Evolutionary conservation across 768 basidiomycete genomes (phyloP).

Genomic region (Phanerochaete sordida): DNA sequence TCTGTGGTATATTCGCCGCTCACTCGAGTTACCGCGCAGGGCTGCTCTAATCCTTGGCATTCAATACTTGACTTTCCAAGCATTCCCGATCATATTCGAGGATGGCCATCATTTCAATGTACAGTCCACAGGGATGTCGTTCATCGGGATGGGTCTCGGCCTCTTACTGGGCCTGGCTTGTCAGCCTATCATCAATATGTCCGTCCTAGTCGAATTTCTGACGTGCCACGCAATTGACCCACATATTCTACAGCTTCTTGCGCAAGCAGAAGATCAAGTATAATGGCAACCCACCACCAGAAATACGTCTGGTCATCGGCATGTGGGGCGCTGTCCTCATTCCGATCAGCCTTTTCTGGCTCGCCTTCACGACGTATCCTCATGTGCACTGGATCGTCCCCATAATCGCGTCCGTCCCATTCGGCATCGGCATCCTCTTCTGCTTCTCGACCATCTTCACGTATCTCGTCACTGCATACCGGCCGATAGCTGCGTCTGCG

Average conservation of each 20-base stretch:
- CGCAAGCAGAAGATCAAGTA: constrained; percentile 38
- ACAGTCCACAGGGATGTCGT: constrained; percentile 44
- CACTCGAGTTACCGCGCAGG: constrained; percentile 21
- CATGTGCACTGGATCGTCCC: constrained; percentile 46
- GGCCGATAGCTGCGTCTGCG: constrained; percentile 54
- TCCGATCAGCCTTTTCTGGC: constrained; percentile 43
- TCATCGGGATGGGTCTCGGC: constrained; percentile 48
- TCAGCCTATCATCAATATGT: constrained; percentile 45
- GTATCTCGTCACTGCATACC: constrained; percentile 49
- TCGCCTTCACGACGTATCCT: constrained; percentile 52
- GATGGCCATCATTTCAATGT: constrained; percentile 44
- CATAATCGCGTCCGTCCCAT: constrained; percentile 41
- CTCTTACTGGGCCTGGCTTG: constrained; percentile 37
- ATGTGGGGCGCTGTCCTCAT: constrained; percentile 60
- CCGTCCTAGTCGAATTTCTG: background rate
- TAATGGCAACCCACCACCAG: constrained; percentile 57
- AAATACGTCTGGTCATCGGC: constrained; percentile 62
- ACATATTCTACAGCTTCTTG: background rate
- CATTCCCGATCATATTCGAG: constrained; percentile 46
- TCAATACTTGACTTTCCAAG: constrained; percentile 49
- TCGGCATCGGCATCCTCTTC: constrained; percentile 55
- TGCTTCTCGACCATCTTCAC: constrained; percentile 70
- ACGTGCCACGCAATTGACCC: background rate
- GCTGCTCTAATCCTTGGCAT: constrained; percentile 39
- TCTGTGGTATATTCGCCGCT: background rate